Percentiles rank a stretch among this genome's conserved stretches.
phyloP scores from a whole-genome alignment of 2,329 filamentous ascomycete species.

The Stagonosporopsis vannaccii region DNA sequence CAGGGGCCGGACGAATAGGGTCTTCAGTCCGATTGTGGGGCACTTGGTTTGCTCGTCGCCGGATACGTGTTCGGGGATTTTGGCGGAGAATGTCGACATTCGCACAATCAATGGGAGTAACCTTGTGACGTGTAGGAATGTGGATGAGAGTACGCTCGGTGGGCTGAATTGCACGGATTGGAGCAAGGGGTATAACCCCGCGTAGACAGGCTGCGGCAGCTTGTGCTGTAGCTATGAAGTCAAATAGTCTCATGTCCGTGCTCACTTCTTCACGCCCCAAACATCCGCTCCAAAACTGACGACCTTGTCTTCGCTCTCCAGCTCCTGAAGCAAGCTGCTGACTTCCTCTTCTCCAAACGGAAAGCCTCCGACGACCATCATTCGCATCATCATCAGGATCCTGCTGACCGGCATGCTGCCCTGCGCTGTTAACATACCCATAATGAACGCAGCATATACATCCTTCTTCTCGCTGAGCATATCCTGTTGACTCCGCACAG shows the following conservation, averaged over 20 bases:
- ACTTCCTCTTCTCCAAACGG: conserved; percentile 90
- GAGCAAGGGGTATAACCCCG: conserved; percentile 20
- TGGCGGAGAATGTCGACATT: conserved; percentile 24
- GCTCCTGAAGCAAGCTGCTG: conserved; percentile 77
- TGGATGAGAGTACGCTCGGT: conserved; percentile 16
- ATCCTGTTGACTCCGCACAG: conserved; percentile 60
- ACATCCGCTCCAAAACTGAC: conserved; percentile 41
- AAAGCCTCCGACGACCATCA: conserved; percentile 87
- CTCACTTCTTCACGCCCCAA: conserved; percentile 35
- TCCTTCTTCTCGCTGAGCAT: conserved; percentile 72
- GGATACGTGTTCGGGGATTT: conserved; percentile 21
- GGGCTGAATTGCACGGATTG: conserved; percentile 20
- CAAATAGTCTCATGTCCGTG: no score
- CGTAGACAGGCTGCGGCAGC: background rate
- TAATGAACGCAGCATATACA: conserved; percentile 90
- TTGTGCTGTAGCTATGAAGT: no score
- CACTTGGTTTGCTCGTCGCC: conserved; percentile 17
- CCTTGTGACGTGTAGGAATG: conserved; percentile 23
- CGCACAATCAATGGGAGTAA: conserved; percentile 23
- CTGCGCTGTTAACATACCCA: conserved; percentile 94
- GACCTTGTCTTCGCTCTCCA: conserved; percentile 58
- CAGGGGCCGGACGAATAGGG: conserved; percentile 12
- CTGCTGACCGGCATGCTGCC: conserved; percentile 80
- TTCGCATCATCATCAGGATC: conserved; percentile 94
- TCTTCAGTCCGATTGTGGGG: conserved; percentile 20